These are phyloP conservation scores for Fomes fomentarius DNA, from an alignment of 1,284 basidiomycete genomes.

Conservation along the genomic window DNA sequence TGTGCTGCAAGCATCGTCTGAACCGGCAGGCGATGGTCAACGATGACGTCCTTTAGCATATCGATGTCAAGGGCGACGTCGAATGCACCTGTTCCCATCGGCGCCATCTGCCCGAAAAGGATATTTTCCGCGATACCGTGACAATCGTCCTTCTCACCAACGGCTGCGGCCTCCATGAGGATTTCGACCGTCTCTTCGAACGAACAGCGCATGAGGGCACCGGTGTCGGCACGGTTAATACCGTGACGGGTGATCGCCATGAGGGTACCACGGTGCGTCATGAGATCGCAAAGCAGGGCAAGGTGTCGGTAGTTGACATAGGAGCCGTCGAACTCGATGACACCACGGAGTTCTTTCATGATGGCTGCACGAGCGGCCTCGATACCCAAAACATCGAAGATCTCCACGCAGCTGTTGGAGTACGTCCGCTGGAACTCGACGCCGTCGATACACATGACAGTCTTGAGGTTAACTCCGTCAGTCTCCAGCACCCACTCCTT, in stretches of 20 bases:
- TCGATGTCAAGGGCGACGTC: conserved; percentile 96
- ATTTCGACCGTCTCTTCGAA: conserved; percentile 99
- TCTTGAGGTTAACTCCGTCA: conserved; percentile 93
- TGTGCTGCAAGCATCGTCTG: conserved; percentile 83
- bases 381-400: conserved; percentile 97
- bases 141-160: conserved; percentile 98
- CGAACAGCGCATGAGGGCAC: conserved; percentile 96
- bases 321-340: conserved; percentile 99
- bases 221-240: conserved; percentile 97
- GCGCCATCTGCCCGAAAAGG: conserved; percentile 98
- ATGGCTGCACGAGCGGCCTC: conserved; percentile 96
- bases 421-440: conserved; percentile 93
- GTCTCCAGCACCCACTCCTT: conserved; percentile 98
- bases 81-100: conserved; percentile 95
- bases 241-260: conserved; percentile 99
- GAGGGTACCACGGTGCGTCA: conserved; percentile 94
- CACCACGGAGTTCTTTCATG: conserved; percentile 89
- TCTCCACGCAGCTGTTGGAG: conserved; percentile 97
- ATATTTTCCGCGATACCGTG: conserved; percentile 99
- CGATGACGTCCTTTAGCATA: conserved; percentile 98
- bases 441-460: conserved; percentile 93
- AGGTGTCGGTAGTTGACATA: conserved; percentile 99
- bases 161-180: conserved; percentile 97
- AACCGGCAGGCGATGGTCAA: conserved; percentile 93
- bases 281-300: conserved; percentile 94